These are phyloP conservation scores for Musa acuminata DNA, from an alignment of 176 grass and related monocot genomes.

Conservation along the genomic window DNA sequence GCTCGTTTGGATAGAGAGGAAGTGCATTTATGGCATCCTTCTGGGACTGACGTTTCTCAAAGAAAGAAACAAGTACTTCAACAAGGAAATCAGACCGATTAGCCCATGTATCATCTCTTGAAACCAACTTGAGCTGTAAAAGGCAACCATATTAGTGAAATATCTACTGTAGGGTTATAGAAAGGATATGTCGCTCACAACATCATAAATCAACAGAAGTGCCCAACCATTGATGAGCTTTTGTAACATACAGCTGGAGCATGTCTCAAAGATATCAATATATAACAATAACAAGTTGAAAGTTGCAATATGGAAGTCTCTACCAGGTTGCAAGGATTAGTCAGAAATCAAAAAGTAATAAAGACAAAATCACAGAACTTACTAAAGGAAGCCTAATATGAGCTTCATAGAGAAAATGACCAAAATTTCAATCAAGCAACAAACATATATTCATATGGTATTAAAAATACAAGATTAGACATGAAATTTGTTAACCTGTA, in stretches of 20 bases:
- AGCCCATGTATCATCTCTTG: conserved; percentile 64
- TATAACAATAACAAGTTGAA: neutral
- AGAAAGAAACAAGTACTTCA: too few species aligned
- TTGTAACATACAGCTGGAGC: neutral
- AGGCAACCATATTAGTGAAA: conserved; percentile 30
- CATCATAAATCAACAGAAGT: neutral
- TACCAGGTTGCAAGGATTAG: neutral
- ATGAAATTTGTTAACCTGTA: too few species aligned
- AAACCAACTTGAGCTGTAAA: conserved; percentile 94
- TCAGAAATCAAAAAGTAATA: neutral
- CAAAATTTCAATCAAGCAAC: neutral
- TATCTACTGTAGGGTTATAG: neutral
- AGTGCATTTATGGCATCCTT: too few species aligned
- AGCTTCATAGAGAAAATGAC: neutral
- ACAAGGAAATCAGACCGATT: too few species aligned
- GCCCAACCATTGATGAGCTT: neutral
- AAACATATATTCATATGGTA: neutral
- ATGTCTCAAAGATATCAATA: neutral
- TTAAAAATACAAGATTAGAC: neutral
- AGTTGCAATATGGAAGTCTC: too few species aligned
- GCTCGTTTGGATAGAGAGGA: too few species aligned
- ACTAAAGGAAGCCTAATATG: too few species aligned
- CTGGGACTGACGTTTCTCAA: too few species aligned
- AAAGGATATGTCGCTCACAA: neutral
- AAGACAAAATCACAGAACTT: neutral